A percentile compares a stretch with the other conserved stretches of the same genome.
Evolutionary conservation across 2,329 filamentous ascomycete species (phyloP).

Genomic region (Venturia pyrina): DNA sequence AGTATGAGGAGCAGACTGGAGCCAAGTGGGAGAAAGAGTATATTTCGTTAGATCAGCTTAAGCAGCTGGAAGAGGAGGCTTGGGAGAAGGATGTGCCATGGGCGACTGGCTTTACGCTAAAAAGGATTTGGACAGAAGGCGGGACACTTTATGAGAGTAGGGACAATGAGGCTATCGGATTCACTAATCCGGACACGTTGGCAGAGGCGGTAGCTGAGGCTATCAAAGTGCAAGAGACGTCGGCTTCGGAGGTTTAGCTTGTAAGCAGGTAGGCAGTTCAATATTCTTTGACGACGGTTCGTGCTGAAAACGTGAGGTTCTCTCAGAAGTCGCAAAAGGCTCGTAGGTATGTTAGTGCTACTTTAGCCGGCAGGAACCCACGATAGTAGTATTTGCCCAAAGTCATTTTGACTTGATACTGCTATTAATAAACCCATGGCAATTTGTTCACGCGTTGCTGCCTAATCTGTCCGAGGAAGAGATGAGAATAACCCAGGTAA

Average conservation of each 20-base stretch:
- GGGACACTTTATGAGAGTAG: conserved; percentile 59
- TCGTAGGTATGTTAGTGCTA: background rate
- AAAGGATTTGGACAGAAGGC: conserved; percentile 63
- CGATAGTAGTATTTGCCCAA: background rate
- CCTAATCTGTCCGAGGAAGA: too few relatives aligned
- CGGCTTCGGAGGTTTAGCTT: background rate
- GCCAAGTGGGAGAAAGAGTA: conserved; percentile 45
- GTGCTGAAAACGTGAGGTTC: background rate
- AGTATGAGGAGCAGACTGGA: conserved; percentile 58
- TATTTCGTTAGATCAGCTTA: conserved; percentile 44
- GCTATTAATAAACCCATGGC: background rate
- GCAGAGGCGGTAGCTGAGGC: conserved; percentile 7
- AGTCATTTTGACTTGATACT: background rate
- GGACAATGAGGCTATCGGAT: conserved; percentile 44
- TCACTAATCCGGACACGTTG: background rate
- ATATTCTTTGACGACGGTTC: background rate
- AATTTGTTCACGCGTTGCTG: too few relatives aligned
- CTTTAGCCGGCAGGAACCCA: background rate
- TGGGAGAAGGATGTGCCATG: conserved; percentile 44
- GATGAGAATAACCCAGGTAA: background rate
- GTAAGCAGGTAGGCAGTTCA: background rate
- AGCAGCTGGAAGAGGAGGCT: conserved; percentile 46
- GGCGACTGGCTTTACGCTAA: conserved; percentile 50
- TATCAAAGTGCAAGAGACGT: conserved; percentile 3
- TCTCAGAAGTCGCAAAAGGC: background rate